A percentile compares a stretch with the other conserved stretches of the same genome.
Evolutionary conservation across 1,284 basidiomycete species (phyloP).

Genomic region (Pseudozyma thailandica): DNA sequence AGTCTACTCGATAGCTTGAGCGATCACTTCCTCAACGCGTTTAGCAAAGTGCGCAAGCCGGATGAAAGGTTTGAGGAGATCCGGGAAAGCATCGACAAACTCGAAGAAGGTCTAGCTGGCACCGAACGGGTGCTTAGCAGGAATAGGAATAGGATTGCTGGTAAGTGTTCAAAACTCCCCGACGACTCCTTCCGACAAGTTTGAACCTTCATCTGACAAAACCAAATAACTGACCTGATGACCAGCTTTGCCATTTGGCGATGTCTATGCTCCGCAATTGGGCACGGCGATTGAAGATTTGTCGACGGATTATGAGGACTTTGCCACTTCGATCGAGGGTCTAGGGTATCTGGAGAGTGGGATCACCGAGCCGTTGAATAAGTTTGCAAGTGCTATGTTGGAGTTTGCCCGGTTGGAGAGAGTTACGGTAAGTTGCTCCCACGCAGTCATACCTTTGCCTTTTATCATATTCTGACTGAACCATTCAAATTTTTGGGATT

Average conservation of each 20-base stretch:
- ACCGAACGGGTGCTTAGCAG: conserved; percentile 73
- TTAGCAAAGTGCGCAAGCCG: conserved; percentile 92
- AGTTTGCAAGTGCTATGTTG: conserved; percentile 91
- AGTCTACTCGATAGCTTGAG: conserved; percentile 80
- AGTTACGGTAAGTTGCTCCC: conserved; percentile 42
- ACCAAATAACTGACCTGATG: conserved; percentile 27
- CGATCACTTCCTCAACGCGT: conserved; percentile 93
- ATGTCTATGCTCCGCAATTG: conserved; percentile 58
- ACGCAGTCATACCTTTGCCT: neutral
- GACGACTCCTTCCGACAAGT: no score
- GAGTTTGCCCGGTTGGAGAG: conserved; percentile 73
- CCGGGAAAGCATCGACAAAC: conserved; percentile 89
- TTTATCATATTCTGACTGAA: neutral
- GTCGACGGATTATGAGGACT: conserved; percentile 93
- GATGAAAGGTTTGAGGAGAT: conserved; percentile 93
- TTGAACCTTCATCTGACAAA: conserved; percentile 6
- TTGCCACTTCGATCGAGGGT: conserved; percentile 93
- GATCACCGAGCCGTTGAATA: conserved; percentile 94
- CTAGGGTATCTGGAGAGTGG: conserved; percentile 97
- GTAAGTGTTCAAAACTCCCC: conserved; percentile 73
- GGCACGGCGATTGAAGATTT: conserved; percentile 70
- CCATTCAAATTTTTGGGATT: no score
- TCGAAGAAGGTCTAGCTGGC: conserved; percentile 85
- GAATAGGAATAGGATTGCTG: conserved; percentile 70
- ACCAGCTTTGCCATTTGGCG: conserved; percentile 57